A percentile compares a stretch with the other conserved stretches of the same genome.
Evolutionary conservation across 306 rosid genomes (phyloP).

Genomic region (Vicia sativa): DNA sequence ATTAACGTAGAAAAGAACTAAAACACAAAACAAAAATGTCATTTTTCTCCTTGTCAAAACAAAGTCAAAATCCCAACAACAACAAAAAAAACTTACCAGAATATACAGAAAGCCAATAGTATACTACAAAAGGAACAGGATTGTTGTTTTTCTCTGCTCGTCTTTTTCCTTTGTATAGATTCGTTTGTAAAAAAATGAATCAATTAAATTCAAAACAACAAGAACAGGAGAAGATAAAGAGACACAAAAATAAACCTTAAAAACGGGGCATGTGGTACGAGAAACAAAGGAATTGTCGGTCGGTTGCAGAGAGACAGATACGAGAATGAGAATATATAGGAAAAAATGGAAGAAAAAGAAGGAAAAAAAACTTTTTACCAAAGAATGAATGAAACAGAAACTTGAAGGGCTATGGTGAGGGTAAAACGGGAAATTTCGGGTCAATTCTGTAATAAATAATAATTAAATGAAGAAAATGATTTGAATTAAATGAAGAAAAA

Average conservation of each 20-base stretch:
- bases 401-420: slow-evolving; percentile 23
- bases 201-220: not conserved
- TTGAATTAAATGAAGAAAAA: not conserved
- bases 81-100: slow-evolving; percentile 4
- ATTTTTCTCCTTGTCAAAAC: not conserved
- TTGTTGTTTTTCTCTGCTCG: not conserved
- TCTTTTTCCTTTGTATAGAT: slow-evolving; percentile 4
- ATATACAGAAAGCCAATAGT: slow-evolving; percentile 25
- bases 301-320: slow-evolving; percentile 37
- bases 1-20: slow-evolving; percentile 10
- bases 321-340: slow-evolving; percentile 21
- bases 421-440: slow-evolving; percentile 41
- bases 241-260: slow-evolving; percentile 54
- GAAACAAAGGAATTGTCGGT: slow-evolving; percentile 39
- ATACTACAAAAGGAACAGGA: not conserved
- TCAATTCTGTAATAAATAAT: not conserved
- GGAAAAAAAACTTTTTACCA: not conserved
- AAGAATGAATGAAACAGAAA: slow-evolving; percentile 52
- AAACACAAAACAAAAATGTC: slow-evolving; percentile 26
- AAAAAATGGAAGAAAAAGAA: not conserved
- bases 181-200: slow-evolving; percentile 28
- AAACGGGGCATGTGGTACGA: slow-evolving; percentile 38
- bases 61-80: not conserved
- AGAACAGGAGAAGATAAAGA: not conserved
- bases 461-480: not conserved